A percentile compares a stretch with the other conserved stretches of the same genome.
These are phyloP conservation scores for Clonostachys byssicola DNA, from an alignment of 2,329 filamentous ascomycete species.

Conservation along the genomic window DNA sequence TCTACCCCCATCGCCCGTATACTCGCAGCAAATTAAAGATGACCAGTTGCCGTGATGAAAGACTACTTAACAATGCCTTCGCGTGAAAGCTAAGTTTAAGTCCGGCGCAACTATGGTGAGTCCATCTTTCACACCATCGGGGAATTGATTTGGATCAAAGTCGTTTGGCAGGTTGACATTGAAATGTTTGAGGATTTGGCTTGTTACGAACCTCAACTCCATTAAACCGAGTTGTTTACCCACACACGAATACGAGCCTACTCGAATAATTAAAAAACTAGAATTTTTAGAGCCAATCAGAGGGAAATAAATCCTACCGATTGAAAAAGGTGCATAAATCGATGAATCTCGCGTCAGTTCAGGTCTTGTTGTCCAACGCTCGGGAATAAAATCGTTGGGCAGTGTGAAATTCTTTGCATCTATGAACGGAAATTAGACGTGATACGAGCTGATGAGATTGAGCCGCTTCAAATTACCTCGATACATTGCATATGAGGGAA, in stretches of 20 bases:
- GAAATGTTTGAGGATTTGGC: neutral
- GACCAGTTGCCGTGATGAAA: no score
- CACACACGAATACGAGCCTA: conserved; percentile 19
- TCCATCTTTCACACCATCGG: no score
- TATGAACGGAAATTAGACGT: no score
- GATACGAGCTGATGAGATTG: no score
- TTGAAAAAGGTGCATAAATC: conserved; percentile 17
- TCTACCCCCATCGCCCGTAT: no score
- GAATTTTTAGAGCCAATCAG: neutral
- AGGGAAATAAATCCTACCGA: conserved; percentile 9
- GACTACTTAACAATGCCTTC: no score
- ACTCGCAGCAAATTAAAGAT: no score
- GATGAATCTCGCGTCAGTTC: conserved; percentile 15
- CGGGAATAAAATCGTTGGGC: conserved; percentile 22
- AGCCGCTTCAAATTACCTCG: neutral
- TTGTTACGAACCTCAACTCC: neutral
- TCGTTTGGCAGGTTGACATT: no score
- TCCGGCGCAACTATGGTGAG: no score
- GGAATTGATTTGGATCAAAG: no score
- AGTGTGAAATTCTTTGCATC: conserved; percentile 8
- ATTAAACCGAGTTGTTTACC: conserved; percentile 25
- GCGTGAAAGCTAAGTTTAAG: no score
- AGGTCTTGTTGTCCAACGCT: conserved; percentile 23
- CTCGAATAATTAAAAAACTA: no score
- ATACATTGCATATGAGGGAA: conserved; percentile 13